Conservation (phyloP, 495 filamentous ascomycete species). For the Xylaria palmicola region DNA sequence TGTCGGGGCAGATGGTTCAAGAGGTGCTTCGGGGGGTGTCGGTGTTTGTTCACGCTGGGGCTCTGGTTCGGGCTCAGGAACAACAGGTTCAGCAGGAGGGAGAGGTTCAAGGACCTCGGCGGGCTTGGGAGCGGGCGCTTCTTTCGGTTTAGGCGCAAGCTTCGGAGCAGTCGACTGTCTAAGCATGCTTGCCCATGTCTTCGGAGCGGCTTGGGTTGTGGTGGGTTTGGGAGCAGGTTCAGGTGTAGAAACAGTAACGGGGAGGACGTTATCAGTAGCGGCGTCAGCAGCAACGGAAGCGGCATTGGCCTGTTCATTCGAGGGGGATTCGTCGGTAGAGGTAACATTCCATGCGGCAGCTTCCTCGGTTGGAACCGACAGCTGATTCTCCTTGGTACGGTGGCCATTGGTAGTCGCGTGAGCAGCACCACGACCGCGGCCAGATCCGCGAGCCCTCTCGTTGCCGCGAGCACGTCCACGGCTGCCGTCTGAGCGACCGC, state of each 20-base stretch:
- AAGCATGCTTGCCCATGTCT: slow-evolving; percentile 61
- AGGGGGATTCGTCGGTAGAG: slow-evolving; percentile 36
- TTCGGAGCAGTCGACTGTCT: slow-evolving; percentile 46
- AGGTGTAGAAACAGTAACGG: slow-evolving; percentile 22
- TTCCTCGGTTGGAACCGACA: slow-evolving; percentile 51
- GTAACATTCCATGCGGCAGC: slow-evolving; percentile 39
- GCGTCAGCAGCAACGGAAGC: slow-evolving; percentile 21
- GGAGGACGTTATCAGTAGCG: slow-evolving; percentile 20
- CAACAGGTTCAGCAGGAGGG: slow-evolving; percentile 32
- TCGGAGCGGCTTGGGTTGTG: slow-evolving; percentile 37
- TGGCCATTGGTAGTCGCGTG: slow-evolving; percentile 52
- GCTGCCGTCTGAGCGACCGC: slow-evolving; percentile 64
- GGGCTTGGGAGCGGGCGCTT: slow-evolving; percentile 39
- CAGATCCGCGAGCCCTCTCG: slow-evolving; percentile 28
- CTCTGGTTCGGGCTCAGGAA: slow-evolving; percentile 36
- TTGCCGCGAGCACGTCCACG: slow-evolving; percentile 59
- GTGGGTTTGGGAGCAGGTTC: slow-evolving; percentile 30
- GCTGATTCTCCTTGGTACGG: slow-evolving; percentile 46
- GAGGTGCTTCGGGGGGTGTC: slow-evolving; percentile 22
- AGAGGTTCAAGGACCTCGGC: slow-evolving; percentile 42
- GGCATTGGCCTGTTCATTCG: slow-evolving; percentile 24
- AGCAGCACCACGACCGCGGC: slow-evolving; percentile 62
- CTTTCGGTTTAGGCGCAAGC: slow-evolving; percentile 45
- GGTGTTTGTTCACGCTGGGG: slow-evolving; percentile 29
- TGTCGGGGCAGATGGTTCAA: slow-evolving; percentile 28